These are phyloP conservation scores for Taiwanofungus camphoratus DNA, from an alignment of 1,284 basidiomycete genomes.

Conservation along the genomic window DNA sequence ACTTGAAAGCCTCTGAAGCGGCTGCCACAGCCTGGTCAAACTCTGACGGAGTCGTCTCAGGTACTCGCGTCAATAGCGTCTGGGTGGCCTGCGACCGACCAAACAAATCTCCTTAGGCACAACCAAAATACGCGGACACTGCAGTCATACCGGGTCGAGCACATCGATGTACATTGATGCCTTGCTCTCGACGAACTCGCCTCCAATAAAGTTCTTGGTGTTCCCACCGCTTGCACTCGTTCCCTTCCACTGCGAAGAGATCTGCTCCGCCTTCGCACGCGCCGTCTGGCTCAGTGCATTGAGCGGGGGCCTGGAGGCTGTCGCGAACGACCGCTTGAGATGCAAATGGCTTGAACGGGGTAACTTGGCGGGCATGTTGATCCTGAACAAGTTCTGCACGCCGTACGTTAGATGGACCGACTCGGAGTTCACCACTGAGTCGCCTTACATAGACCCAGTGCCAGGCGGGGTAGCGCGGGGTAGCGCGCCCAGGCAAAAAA, in stretches of 20 bases:
- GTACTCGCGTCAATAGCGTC: constrained; percentile 82
- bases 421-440: too few relatives aligned
- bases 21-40: constrained; percentile 84
- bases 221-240: constrained; percentile 77
- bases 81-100: constrained; percentile 66
- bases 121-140: background rate
- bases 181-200: constrained; percentile 82
- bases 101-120: background rate
- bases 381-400: too few relatives aligned
- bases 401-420: too few relatives aligned
- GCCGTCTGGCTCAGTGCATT: constrained; percentile 46
- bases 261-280: constrained; percentile 54
- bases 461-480: too few relatives aligned
- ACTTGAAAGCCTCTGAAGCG: constrained; percentile 84
- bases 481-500: too few relatives aligned
- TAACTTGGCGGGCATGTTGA: constrained; percentile 11
- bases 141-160: constrained; percentile 77
- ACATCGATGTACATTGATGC: constrained; percentile 79
- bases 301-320: constrained; percentile 13
- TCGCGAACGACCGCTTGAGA: constrained; percentile 14
- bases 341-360: constrained; percentile 14
- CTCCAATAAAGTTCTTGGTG: constrained; percentile 88
- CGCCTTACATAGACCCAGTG: too few relatives aligned
- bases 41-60: constrained; percentile 81
- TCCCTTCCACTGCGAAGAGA: constrained; percentile 78